Evolutionary conservation across 1,139 yeast species (phyloP), one percentile per base, ranked within the genome.

Genomic region (Blastobotrys indianensis): DNA sequence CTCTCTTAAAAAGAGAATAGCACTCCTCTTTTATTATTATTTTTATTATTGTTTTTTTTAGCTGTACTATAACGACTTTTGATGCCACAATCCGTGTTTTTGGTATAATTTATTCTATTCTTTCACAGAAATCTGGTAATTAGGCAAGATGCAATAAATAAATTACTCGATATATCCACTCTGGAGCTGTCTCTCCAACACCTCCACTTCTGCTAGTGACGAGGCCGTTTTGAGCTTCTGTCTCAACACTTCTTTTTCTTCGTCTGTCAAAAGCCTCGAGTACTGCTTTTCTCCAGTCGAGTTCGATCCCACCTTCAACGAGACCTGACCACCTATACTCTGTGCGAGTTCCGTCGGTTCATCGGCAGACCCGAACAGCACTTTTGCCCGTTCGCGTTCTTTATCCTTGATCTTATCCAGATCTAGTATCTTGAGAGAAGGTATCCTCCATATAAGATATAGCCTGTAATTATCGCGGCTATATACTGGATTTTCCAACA

Each of bases 171-270:
- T 7, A 25, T 34, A 42, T 2, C 76, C 77, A 38, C 62, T 66
- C 44, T 68, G 64, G 45, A 77, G 62, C 1, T 74, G 69, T 31
- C 68, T 67, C 61, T 86, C 95, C 28, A 88, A 76, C 44, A 78
- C 67, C 52, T 82, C 86, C 11, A 88, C 82, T 54, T 88, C 96
- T 11, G 75, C 84, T 50, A 88, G 62, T 45, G 82, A 79, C 3
- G 78, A 72, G 1, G 96, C 94, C 32, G 65, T 67, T 45, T 74
- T 73, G 47, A 88, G 67, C 49, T 78, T 74, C 41, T 68, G 62
- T 53, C 80, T 71, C 42, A 88, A 64, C 45, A 66, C 66, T 12
- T 64, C 64, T 51, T 73, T 75, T 44, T 82, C 87, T 11, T 73
- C 78, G 1, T 70, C 73, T 1, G 80, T 70, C 54, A 85, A 67